Percentiles rank a stretch among this genome's conserved stretches.
Conservation (phyloP, 2,329 filamentous ascomycete species). For the Phyllosticta citriasiana region DNA sequence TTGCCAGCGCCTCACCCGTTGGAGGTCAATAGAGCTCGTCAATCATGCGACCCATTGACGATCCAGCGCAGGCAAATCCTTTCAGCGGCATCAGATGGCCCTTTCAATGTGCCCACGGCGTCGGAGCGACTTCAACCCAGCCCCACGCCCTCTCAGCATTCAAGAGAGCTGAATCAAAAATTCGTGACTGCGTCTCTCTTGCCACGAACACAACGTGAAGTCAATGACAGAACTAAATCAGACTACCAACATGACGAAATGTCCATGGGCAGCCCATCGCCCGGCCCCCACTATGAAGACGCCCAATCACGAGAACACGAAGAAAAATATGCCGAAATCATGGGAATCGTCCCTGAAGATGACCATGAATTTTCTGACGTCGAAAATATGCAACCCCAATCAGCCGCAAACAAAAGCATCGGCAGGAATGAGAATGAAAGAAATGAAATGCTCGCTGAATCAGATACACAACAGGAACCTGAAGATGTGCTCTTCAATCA, state of each 20-base stretch:
- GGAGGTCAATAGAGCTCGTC: not conserved
- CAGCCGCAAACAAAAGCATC: not conserved
- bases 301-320: not conserved
- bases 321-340: not conserved
- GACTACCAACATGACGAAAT: not conserved
- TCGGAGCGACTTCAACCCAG: not conserved
- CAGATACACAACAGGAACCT: not conserved
- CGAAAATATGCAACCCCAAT: not conserved
- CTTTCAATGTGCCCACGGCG: not conserved
- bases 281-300: not conserved
- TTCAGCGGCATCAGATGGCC: not conserved
- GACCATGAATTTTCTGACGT: not conserved
- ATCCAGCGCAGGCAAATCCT: not conserved
- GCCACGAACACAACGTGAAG: not conserved
- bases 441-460: not conserved
- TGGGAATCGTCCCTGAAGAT: not conserved
- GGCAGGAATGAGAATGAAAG: not conserved
- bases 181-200: not conserved
- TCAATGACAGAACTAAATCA: not conserved
- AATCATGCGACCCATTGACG: not conserved
- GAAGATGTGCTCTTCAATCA: not conserved
- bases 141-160: not conserved
- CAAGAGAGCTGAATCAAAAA: not conserved
- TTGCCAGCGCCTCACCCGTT: not conserved
- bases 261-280: not conserved